Evolutionary conservation across 768 basidiomycete species (phyloP).

Genomic region (Albatrellus ellisii): DNA sequence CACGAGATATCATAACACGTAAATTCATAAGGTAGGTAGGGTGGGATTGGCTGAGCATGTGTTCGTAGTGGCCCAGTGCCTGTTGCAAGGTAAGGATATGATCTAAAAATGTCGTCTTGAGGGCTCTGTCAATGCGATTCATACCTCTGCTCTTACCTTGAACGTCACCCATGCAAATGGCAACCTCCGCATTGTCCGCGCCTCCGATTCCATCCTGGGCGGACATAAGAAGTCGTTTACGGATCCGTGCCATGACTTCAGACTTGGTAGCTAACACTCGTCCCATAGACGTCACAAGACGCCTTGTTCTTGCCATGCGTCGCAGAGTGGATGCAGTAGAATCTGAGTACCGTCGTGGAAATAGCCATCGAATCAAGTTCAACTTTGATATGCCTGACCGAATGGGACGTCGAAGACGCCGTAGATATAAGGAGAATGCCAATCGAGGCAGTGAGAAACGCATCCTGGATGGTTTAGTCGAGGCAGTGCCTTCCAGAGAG

Average conservation of each 20-base stretch:
- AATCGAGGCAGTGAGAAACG: conserved; percentile 17
- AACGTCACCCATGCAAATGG: conserved; percentile 83
- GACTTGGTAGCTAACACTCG: conserved; percentile 69
- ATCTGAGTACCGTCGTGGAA: neutral
- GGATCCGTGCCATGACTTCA: conserved; percentile 68
- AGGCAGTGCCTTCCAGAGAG: conserved; percentile 4
- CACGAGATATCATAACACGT: conserved; percentile 40
- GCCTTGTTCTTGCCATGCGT: conserved; percentile 68
- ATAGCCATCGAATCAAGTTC: too few species aligned
- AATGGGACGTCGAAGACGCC: conserved; percentile 24
- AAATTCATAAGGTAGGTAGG: conserved; percentile 77
- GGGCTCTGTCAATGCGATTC: neutral
- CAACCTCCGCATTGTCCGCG: conserved; percentile 51
- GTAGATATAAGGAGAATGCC: conserved; percentile 21
- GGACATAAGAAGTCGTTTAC: conserved; percentile 51
- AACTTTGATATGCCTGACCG: too few species aligned
- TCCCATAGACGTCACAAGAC: conserved; percentile 66
- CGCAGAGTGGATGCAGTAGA: conserved; percentile 33
- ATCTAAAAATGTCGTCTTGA: conserved; percentile 32
- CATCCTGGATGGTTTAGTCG: conserved; percentile 4
- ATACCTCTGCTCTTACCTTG: conserved; percentile 41
- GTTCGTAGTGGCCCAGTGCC: conserved; percentile 75
- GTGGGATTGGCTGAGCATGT: conserved; percentile 77
- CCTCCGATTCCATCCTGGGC: conserved; percentile 24
- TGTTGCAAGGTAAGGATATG: conserved; percentile 85